Percentiles rank a stretch among this genome's conserved stretches.
phyloP scores from a whole-genome alignment of 1,139 yeast species.

The Candida tetrigidarum region DNA sequence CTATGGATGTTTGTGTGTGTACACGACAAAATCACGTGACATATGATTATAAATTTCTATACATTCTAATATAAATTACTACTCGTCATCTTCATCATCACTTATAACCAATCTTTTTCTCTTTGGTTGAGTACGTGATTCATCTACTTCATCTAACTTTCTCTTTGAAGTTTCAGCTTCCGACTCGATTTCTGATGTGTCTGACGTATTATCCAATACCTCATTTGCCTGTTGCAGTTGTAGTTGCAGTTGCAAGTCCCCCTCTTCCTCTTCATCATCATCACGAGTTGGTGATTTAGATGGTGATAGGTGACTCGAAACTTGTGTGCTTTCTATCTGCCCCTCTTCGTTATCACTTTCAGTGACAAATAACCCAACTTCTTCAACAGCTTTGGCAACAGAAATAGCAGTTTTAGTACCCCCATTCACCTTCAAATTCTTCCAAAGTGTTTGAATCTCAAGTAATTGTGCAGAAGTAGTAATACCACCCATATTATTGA shows the following conservation, averaged over 20 bases:
- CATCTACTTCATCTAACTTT: conserved; percentile 11
- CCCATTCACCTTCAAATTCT: conserved; percentile 26
- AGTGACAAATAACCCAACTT: conserved; percentile 23
- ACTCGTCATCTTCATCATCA: conserved; percentile 31
- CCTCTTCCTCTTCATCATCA: conserved; percentile 11
- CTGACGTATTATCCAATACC: conserved; percentile 8
- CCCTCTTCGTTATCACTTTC: conserved; percentile 21
- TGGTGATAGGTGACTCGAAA: not conserved
- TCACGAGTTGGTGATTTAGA: not conserved
- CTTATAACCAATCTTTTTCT: conserved; percentile 22
- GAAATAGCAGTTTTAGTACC: conserved; percentile 18
- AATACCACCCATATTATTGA: conserved; percentile 45
- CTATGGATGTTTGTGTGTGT: not conserved
- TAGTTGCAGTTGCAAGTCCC: no score
- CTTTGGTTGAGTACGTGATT: conserved; percentile 12
- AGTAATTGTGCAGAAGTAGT: conserved; percentile 39
- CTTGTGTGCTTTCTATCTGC: conserved; percentile 6
- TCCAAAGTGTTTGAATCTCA: conserved; percentile 45
- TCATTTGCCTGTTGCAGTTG: no score
- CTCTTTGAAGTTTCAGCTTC: conserved; percentile 14
- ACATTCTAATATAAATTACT: not conserved
- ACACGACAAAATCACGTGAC: conserved; percentile 3
- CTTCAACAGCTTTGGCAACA: conserved; percentile 31
- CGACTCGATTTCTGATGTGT: conserved; percentile 18
- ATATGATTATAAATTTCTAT: not conserved